A percentile compares a stretch with the other conserved stretches of the same genome.
These are phyloP conservation scores for Plectranthus barbatus DNA, from an alignment of 257 asterid genomes.

Conservation along the genomic window DNA sequence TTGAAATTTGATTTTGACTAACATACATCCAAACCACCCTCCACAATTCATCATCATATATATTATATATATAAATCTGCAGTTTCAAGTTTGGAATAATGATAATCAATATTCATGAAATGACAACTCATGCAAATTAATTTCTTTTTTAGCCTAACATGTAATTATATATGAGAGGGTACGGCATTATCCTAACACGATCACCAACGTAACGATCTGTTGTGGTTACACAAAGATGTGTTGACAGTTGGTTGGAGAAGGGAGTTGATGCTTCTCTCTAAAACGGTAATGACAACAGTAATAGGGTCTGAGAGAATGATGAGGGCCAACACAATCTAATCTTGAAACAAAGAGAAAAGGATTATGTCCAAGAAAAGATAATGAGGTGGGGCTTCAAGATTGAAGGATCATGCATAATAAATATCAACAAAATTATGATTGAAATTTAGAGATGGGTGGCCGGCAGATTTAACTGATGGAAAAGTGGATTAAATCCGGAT, in stretches of 20 bases:
- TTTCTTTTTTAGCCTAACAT: background rate
- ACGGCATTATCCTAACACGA: no score
- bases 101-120: no score
- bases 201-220: no score
- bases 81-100: background rate
- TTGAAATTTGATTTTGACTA: slow-evolving; percentile 17
- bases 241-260: no score
- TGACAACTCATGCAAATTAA: background rate
- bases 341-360: slow-evolving; percentile 12
- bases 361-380: slow-evolving; percentile 16
- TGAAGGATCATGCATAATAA: background rate
- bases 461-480: slow-evolving; percentile 4
- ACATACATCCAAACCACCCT: background rate
- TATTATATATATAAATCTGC: no score
- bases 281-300: background rate
- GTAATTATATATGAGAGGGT: no score
- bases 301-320: slow-evolving; percentile 9
- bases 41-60: background rate
- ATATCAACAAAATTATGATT: background rate
- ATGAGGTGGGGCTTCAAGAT: slow-evolving; percentile 15
- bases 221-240: background rate
- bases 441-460: slow-evolving; percentile 2
- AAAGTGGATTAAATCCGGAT: slow-evolving; percentile 9
- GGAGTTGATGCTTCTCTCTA: background rate
- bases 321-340: slow-evolving; percentile 12